Base-by-base conservation (phyloP, 2,329 filamentous ascomycete genomes). In the Neoascochyta sp. region DNA sequence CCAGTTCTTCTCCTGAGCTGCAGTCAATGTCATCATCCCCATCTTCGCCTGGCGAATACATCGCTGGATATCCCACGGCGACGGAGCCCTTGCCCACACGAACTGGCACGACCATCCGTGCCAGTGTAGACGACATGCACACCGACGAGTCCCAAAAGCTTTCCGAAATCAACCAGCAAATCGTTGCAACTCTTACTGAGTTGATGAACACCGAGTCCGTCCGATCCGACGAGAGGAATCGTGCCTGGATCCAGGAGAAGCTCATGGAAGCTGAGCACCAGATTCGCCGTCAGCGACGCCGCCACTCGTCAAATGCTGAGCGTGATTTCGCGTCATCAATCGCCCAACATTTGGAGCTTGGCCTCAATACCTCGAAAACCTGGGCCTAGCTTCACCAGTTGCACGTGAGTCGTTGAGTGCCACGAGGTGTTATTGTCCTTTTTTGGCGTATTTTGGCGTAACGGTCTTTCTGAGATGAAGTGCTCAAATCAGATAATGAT, bases 231-330 rank as follows among this genome's bases (percentile, higher is more conserved):
- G 50, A 58, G 1, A 64, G 64, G 36, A 57, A 59, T 36, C 62
- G 73, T 22, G 55, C 57, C 10, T 75, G 71, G 70, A 66, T 75
- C 9, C 73, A 75, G 43, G 63, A 62, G 4, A 60, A 68, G 25
- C 56, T 76, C 25, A 73, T 76, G 69, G 71, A 75, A 32, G 66
- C 69, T 2, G 72, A 76, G 46, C 64, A 63, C 39, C 69, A 75
- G 50, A 62, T 70, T 29, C 66, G 65, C 32, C 52, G 60, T 30
- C 63, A 68, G 40, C 57, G 62, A 24, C 55, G 63, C 24, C 54
- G 62, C 19, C 57, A 61, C 10, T 62, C 58, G 7, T 62, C 61
- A 11, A 54, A 52, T 16, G 43, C 45, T 9, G 55, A 60, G 31
- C 47, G 57, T 15, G 55, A 60, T 29, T 52, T 62, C 29, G 58